Percentiles rank a stretch among this genome's conserved stretches.
Evolutionary conservation across 495 filamentous ascomycete species (phyloP).

Genomic region (Parathielavia hyrcaniae): DNA sequence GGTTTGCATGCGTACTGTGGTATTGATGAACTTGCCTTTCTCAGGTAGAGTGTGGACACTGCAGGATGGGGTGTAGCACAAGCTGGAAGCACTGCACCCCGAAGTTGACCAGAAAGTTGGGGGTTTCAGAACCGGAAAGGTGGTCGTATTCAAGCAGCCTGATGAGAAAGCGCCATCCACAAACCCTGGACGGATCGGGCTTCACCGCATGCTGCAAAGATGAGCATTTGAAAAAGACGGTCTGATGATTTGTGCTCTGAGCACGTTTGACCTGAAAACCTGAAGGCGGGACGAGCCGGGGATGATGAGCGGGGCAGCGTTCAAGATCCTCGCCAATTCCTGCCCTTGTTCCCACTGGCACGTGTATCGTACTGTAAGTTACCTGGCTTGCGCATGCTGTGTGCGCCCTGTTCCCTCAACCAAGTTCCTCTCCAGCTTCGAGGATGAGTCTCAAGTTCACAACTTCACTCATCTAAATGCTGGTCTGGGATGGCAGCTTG

Average conservation of each 20-base stretch:
- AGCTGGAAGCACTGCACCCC: not conserved
- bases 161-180: not conserved
- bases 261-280: not conserved
- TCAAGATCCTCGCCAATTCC: too few relatives aligned
- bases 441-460: too few relatives aligned
- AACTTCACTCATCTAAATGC: too few relatives aligned
- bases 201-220: slow-evolving; percentile 15
- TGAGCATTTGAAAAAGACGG: not conserved
- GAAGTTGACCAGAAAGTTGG: slow-evolving; percentile 7
- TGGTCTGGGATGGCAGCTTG: too few relatives aligned
- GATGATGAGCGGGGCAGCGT: not conserved
- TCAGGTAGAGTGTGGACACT: slow-evolving; percentile 22
- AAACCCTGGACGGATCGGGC: slow-evolving; percentile 4
- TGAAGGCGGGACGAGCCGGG: not conserved
- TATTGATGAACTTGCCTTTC: slow-evolving; percentile 20
- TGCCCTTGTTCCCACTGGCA: too few relatives aligned
- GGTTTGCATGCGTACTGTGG: not conserved
- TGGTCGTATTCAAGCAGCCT: slow-evolving; percentile 11
- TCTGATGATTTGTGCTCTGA: not conserved
- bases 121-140: slow-evolving; percentile 16
- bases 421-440: too few relatives aligned
- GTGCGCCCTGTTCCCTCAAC: too few relatives aligned
- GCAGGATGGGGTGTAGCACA: slow-evolving; percentile 3
- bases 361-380: too few relatives aligned
- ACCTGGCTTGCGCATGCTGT: too few relatives aligned